Evolutionary conservation across 306 rosid genomes (phyloP).

Genomic region (Acacia acuminata): DNA sequence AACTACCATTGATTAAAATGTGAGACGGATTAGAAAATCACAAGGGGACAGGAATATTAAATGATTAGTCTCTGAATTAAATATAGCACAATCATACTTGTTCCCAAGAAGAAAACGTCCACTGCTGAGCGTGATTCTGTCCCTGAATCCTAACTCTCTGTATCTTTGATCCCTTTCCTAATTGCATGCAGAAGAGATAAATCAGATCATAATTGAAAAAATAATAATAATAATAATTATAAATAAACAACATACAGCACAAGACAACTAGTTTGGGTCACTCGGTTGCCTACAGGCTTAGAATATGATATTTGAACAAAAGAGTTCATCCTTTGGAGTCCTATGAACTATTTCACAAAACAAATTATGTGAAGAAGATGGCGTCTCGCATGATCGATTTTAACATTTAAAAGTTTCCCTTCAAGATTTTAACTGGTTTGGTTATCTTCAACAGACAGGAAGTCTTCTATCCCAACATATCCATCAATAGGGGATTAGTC

Average conservation of each 20-base stretch:
- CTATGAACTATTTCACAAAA: conserved; percentile 11
- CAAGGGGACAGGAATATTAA: conserved; percentile 15
- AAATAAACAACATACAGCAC: neutral
- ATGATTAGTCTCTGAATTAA: conserved; percentile 9
- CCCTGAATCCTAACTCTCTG: conserved; percentile 97
- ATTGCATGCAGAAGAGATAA: conserved; percentile 22
- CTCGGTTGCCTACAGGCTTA: neutral
- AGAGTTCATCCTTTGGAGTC: neutral
- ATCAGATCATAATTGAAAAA: conserved; percentile 24
- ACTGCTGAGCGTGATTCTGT: conserved; percentile 98
- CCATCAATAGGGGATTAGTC: conserved; percentile 16
- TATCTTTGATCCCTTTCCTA: conserved; percentile 99
- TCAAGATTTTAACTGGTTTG: conserved; percentile 1
- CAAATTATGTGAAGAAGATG: neutral
- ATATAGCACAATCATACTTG: conserved; percentile 63
- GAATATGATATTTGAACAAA: conserved; percentile 1
- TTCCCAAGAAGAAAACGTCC: conserved; percentile 98
- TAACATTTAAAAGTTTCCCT: conserved; percentile 8
- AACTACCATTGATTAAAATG: neutral
- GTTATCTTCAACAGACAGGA: conserved; percentile 16
- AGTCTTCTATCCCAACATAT: neutral
- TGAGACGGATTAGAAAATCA: conserved; percentile 16
- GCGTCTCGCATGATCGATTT: neutral
- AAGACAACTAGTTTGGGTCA: conserved; percentile 15
- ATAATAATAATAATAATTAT: neutral